A percentile compares a stretch with the other conserved stretches of the same genome.
Conservation (phyloP, 345 rosid genomes). For the Syzygium aqueum region DNA sequence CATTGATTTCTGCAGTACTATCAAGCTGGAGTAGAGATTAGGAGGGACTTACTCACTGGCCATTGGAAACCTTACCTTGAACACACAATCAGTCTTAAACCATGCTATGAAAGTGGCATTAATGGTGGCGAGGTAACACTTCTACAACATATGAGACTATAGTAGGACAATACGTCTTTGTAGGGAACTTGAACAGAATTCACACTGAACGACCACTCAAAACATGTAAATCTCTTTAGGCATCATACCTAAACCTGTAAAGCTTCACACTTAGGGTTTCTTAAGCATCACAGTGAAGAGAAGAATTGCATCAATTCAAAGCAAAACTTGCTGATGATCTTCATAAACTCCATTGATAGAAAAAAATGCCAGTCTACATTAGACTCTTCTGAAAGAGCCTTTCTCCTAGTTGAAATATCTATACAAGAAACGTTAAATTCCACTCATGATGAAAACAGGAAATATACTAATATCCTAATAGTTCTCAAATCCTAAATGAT, state of each 20-base stretch:
- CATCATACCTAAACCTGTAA: background rate
- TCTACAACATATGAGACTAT: background rate
- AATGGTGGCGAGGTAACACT: conserved; percentile 90
- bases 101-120: conserved; percentile 87
- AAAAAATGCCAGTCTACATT: background rate
- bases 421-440: background rate
- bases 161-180: background rate
- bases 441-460: background rate
- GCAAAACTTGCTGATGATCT: background rate
- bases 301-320: background rate
- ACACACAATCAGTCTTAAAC: conserved; percentile 89
- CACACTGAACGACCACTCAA: background rate
- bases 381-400: background rate
- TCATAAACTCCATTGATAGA: background rate
- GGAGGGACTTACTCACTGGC: conserved; percentile 92
- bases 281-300: background rate
- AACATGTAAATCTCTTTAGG: background rate
- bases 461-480: background rate
- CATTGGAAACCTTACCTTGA: conserved; percentile 99
- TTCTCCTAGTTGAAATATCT: background rate
- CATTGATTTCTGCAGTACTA: conserved; percentile 40
- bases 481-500: background rate
- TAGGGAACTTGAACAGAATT: background rate
- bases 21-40: conserved; percentile 96
- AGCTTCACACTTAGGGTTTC: background rate